These are phyloP conservation scores for Thermothelomyces thermophilus DNA, from an alignment of 2,329 filamentous ascomycete species.

Conservation along the genomic window DNA sequence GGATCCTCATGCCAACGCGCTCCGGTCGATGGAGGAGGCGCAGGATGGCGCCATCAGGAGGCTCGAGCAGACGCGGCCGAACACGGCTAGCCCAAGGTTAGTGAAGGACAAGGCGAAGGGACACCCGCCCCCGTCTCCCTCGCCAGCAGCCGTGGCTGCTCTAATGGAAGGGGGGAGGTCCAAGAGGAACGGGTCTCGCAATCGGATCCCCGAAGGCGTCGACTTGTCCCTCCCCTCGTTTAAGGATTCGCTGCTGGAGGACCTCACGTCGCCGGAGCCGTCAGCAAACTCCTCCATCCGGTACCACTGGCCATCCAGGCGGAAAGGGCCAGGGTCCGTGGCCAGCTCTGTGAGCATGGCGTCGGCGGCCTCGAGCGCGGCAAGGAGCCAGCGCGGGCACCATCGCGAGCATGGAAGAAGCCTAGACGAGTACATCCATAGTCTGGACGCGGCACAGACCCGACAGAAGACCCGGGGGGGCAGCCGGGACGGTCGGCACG, in stretches of 20 bases:
- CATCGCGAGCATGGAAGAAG: conserved; percentile 50
- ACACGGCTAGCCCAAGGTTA: conserved; percentile 58
- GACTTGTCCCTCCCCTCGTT: conserved; percentile 58
- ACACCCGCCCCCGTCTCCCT: conserved; percentile 57
- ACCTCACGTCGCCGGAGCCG: conserved; percentile 51
- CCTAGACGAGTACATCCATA: conserved; percentile 79
- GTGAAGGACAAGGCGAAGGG: conserved; percentile 41
- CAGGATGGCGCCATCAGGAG: conserved; percentile 6
- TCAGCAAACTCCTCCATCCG: conserved; percentile 48
- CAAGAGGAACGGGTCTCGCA: conserved; percentile 64
- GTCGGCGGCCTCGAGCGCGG: conserved; percentile 48
- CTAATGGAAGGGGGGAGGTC: conserved; percentile 51
- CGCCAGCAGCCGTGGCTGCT: conserved; percentile 55
- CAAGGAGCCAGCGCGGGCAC: conserved; percentile 45
- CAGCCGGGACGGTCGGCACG: conserved; percentile 41
- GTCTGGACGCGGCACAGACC: conserved; percentile 67
- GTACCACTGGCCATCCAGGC: conserved; percentile 49
- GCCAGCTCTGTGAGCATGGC: conserved; percentile 45
- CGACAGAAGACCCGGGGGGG: conserved; percentile 50
- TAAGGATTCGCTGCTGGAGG: conserved; percentile 43
- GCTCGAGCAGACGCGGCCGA: conserved; percentile 52
- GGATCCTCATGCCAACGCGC: conserved; percentile 25
- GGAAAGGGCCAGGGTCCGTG: conserved; percentile 49
- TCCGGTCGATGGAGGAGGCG: conserved; percentile 25
- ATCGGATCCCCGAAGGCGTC: conserved; percentile 67